Base-by-base conservation (phyloP, 495 filamentous ascomycete genomes). In the Mytilinidion resinicola region DNA sequence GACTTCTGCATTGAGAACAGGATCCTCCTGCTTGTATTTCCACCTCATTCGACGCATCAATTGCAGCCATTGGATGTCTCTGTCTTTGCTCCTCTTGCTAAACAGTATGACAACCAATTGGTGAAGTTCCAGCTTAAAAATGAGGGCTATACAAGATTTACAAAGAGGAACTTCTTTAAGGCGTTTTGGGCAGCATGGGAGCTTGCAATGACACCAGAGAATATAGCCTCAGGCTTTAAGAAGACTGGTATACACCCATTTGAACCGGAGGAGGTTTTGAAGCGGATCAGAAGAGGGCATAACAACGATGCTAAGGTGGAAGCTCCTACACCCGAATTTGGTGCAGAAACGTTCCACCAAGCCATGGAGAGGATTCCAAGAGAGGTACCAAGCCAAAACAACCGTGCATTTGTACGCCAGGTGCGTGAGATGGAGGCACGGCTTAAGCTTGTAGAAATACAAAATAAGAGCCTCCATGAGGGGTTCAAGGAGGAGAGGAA, bases 61-160 rank as follows among this genome's bases (percentile, higher is more conserved):
- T 39, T 62, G 8, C 51, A 65, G 38, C 63, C 59, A 3, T 47
- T 65, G n/a, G 55, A 62, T 62, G 42, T 65, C 21, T 51, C 48
- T 10, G 44, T 62, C 2, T 65, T 65, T 55, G 8, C 11, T 14
- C 39, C 39, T 42, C 39, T 42, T 42, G 4, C 17, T 17, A 14
- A 1, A 4, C 4, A 12, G 12, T 42, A 42, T 17, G 4, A 14
- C 9, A 42, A 12, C 2, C 4, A 42, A 2, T 17, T 42, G 4
- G 17, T 42, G 1, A 17, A 42, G 2, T 42, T 42, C 17, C 9
- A 14, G 17, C 4, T 3, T 42, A 42, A 42, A 42, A 42, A 17
- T 17, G 4, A 42, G 8, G 39, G 39, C 1, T 17, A 14, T 42
- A 42, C 9, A 12, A 14, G 11, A 14, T 14, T 42, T 42, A 42